Conservation (phyloP, 1,284 basidiomycete species). For the Calocybe gambosa region DNA sequence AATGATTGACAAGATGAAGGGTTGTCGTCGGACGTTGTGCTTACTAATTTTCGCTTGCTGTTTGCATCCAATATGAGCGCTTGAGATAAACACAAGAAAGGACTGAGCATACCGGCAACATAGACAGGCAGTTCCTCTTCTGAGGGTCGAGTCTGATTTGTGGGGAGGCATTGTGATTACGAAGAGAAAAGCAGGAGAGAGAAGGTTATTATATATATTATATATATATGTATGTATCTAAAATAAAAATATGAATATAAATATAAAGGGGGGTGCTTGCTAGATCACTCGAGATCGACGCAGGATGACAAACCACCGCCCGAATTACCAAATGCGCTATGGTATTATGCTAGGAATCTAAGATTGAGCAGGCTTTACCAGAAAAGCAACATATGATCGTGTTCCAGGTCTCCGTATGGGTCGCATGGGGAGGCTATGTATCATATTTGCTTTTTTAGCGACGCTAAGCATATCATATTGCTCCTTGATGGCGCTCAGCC, state of each 20-base stretch:
- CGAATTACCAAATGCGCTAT: slow-evolving; percentile 1
- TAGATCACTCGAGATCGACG: slow-evolving; percentile 7
- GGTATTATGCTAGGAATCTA: background rate
- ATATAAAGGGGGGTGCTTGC: background rate
- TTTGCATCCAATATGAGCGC: slow-evolving; percentile 1
- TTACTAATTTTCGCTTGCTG: slow-evolving; percentile 55
- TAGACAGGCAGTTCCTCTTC: slow-evolving; percentile 53
- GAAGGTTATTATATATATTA: slow-evolving; percentile 11
- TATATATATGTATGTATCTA: too few species aligned
- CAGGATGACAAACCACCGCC: slow-evolving; percentile 8
- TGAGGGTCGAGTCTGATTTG: slow-evolving; percentile 33
- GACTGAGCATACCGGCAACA: slow-evolving; percentile 51
- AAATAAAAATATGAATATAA: too few species aligned
- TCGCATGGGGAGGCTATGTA: too few species aligned
- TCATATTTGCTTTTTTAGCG: too few species aligned
- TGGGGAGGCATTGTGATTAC: slow-evolving; percentile 22
- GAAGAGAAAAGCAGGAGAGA: too few species aligned
- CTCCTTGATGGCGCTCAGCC: too few species aligned
- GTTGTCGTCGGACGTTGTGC: slow-evolving; percentile 13
- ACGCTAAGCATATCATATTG: too few species aligned
- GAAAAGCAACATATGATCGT: too few species aligned
- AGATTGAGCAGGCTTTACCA: background rate
- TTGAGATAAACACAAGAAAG: too few species aligned
- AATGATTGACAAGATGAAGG: slow-evolving; percentile 10
- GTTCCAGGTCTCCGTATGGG: too few species aligned